Percentiles rank a stretch among this genome's conserved stretches.
Conservation (phyloP, 108 stramenopile genomes). For the Chaetoceros muelleri region DNA sequence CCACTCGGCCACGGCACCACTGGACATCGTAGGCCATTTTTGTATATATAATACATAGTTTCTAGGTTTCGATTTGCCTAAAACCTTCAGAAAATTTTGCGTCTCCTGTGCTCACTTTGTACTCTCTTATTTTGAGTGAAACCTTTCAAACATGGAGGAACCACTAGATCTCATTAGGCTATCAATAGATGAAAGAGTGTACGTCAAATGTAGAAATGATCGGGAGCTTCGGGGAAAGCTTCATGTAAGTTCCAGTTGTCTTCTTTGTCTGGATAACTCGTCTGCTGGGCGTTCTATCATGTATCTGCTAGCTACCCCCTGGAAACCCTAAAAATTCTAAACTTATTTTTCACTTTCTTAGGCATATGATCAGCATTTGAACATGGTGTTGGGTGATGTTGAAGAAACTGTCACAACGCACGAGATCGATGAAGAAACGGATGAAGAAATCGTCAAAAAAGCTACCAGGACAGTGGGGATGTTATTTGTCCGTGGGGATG, state of each 20-base stretch:
- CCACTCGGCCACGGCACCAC: constrained; percentile 23
- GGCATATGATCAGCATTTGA: constrained; percentile 99
- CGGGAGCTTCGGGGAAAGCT: constrained; percentile 94
- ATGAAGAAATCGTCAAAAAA: constrained; percentile 93
- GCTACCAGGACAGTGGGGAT: constrained; percentile 91
- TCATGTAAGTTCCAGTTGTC: constrained; percentile 66
- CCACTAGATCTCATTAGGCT: constrained; percentile 97
- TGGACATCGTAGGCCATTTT: not conserved
- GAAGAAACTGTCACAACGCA: constrained; percentile 94
- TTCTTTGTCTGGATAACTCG: not conserved
- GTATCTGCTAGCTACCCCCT: not conserved
- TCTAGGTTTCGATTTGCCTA: too few relatives aligned
- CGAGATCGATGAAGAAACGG: constrained; percentile 95
- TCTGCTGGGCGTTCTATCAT: not conserved
- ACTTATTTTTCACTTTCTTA: constrained; percentile 3
- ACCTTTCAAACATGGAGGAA: constrained; percentile 75
- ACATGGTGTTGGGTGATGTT: constrained; percentile 98
- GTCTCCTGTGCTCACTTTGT: too few relatives aligned
- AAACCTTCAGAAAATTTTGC: too few relatives aligned
- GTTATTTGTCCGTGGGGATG: constrained; percentile 99
- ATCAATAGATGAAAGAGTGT: constrained; percentile 96
- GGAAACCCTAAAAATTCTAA: not conserved
- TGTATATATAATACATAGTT: too few relatives aligned
- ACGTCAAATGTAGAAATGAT: constrained; percentile 97
- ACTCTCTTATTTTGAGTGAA: too few relatives aligned